These are phyloP conservation scores for Linnemannia exigua DNA, from an alignment of 192 early-diverging fungal species.

Conservation along the genomic window DNA sequence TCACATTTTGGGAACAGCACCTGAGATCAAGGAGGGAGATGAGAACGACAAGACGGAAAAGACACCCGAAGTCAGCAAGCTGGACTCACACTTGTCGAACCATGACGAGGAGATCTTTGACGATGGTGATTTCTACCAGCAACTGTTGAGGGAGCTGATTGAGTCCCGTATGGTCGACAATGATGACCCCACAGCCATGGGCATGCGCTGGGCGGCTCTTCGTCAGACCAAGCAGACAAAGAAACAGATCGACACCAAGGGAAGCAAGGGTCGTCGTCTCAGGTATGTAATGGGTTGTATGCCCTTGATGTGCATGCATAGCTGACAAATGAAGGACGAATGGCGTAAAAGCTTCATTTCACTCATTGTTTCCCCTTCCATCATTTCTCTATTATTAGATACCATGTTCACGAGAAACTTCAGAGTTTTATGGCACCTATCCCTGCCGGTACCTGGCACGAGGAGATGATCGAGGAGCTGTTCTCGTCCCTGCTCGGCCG, in stretches of 20 bases:
- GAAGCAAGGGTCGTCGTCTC: conserved; percentile 92
- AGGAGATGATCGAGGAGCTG: conserved; percentile 93
- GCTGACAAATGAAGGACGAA: neutral
- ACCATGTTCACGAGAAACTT: conserved; percentile 96
- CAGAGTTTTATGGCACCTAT: conserved; percentile 97
- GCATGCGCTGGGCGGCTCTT: conserved; percentile 88
- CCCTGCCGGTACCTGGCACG: conserved; percentile 92
- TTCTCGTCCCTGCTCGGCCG: conserved; percentile 88
- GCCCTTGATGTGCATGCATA: neutral
- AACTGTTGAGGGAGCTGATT: conserved; percentile 93
- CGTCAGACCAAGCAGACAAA: conserved; percentile 80
- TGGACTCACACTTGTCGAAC: conserved; percentile 75
- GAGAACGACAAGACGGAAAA: conserved; percentile 58
- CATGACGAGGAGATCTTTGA: conserved; percentile 95
- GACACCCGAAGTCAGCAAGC: conserved; percentile 34
- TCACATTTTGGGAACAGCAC: conserved; percentile 64
- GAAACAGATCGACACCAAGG: conserved; percentile 89
- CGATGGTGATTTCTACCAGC: conserved; percentile 96
- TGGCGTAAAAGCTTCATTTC: neutral
- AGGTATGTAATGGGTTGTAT: conserved; percentile 57
- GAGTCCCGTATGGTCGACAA: conserved; percentile 93
- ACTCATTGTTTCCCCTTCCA: conserved; percentile 1
- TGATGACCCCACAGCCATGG: conserved; percentile 87
- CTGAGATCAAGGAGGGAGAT: conserved; percentile 52
- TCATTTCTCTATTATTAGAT: conserved; percentile 58